Base-by-base conservation (phyloP, 2,329 filamentous ascomycete genomes). In the Colletotrichum godetiae region DNA sequence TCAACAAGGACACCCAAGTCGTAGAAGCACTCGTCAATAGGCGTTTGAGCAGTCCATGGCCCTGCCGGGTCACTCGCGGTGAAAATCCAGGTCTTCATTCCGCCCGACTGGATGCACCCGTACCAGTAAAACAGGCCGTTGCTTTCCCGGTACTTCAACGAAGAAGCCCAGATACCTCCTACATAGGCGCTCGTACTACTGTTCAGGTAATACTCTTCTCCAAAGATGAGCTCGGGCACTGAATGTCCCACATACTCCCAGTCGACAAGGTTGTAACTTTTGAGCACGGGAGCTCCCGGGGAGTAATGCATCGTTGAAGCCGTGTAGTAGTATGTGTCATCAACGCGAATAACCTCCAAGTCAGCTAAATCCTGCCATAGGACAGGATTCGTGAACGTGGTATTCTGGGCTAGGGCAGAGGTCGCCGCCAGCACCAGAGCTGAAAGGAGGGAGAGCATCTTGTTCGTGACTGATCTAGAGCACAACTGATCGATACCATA, bases 151-250 rank as follows among this genome's bases (percentile, higher is more conserved):
- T 76, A 76, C 4, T 75, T 73, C 37, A 90, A 79, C 0, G 84
- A 86, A 3, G 84, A 88, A 0, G 88, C 88, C 86, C 87, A 90
- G 33, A 87, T 88, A 4, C 88, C 88, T 60, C 84, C 82, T 6
- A 86, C 83, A 73, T 90, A 90, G 0, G 87, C 87, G 3, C 81
- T 78, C 6, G 80, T 80, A 8, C 81, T 81, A 60, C 80, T 81
- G 15, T 80, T 80, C 42, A 89, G 77, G 76, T 86, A 80, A 78
- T 89, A 89, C 15, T 81, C 81, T 27, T 80, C 74, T n/a, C 83
- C 83, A 77, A 84, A 89, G 67, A 84, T 67, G 3, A 83, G 77
- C 8, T 68, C 68, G 2, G 82, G 83, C 0, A 85, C 79, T 1
- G 81, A 82, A 60, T 84, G 82, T 0, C 80, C 78, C 13, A 83